Evolutionary conservation across 2,329 filamentous ascomycete genomes (phyloP).

Genomic region (Exophiala spinifera): DNA sequence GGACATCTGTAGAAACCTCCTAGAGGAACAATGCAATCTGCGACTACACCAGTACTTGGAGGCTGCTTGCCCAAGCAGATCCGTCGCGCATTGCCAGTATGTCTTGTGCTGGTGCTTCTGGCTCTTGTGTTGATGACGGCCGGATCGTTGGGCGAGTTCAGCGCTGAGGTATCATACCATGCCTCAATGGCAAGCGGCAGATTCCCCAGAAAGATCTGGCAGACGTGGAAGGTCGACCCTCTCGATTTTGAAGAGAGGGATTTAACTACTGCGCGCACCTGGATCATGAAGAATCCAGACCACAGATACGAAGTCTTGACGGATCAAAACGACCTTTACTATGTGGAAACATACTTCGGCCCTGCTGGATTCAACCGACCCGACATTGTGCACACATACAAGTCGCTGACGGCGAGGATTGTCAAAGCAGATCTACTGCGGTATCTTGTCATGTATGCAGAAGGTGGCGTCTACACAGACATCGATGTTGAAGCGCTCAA

Average conservation of each 20-base stretch:
- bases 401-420: slow-evolving; percentile 60
- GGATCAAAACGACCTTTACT: slow-evolving; percentile 64
- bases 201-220: slow-evolving; percentile 72
- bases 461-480: slow-evolving; percentile 60
- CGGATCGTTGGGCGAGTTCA: slow-evolving; percentile 35
- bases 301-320: slow-evolving; percentile 68
- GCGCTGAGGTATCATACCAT: slow-evolving; percentile 16
- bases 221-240: slow-evolving; percentile 71
- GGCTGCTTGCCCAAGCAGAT: slow-evolving; percentile 46
- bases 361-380: slow-evolving; percentile 62
- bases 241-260: slow-evolving; percentile 65
- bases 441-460: slow-evolving; percentile 66
- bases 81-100: slow-evolving; percentile 48
- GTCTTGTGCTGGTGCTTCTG: slow-evolving; percentile 44
- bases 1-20: neutral
- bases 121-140: slow-evolving; percentile 49
- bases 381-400: slow-evolving; percentile 63
- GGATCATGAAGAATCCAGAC: slow-evolving; percentile 63
- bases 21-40: neutral
- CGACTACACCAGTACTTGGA: slow-evolving; percentile 9
- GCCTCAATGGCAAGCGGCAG: slow-evolving; percentile 6
- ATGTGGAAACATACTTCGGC: slow-evolving; percentile 67
- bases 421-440: slow-evolving; percentile 65
- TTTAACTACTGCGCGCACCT: slow-evolving; percentile 58
- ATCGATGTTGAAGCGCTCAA: slow-evolving; percentile 58